Evolutionary conservation across 192 early-diverging fungal genomes (phyloP), one percentile per base, ranked within the genome.

Genomic region (Diversispora epigaea): DNA sequence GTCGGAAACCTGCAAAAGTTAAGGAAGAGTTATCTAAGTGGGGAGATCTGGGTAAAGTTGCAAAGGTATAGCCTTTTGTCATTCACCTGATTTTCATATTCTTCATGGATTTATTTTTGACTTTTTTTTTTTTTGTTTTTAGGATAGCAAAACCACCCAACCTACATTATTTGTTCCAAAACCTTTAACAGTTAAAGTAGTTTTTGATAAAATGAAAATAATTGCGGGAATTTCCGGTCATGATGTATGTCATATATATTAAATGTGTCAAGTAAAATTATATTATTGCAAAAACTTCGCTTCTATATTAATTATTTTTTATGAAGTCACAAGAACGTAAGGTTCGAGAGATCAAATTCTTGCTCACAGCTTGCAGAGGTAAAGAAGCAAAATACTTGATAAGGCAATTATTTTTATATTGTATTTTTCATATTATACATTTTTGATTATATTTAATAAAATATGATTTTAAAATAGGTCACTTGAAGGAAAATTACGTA

Each of bases 1-100:
- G 96, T 11, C 81, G 93, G 19, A 87, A 85, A 43, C 79, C 86
- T 62, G 77, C 84, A 19, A 87, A 88, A 75, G 90, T 99, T 77
- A 97, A 97, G 77, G 76, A 85, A 58, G 94, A 96, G 21, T 86
- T 93, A 77, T 81, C 80, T 21, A 84, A 86, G 71, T 83, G 85
- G 10, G 98, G 98, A 50, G 98, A 99, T 80, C 76, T 99, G 61
- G 98, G 98, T 25, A 80, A 83, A 41, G 93, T 99, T 40, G 98
- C 95, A 17, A 89, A 92, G 87, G 90, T 89, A 50, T 61, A 62
- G 12, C 10, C 21, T 6, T 19, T 12, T 2, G 17, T 21, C 10
- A 62, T 44, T 11, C 62, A n/a, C 17, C n/a, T 40, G 19, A 15
- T 6, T 9, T 49, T 54, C 25, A 19, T 65, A 50, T 17, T 52